Evolutionary conservation across 192 early-diverging fungal species (phyloP).

Genomic region (Backusella tarrabulga): DNA sequence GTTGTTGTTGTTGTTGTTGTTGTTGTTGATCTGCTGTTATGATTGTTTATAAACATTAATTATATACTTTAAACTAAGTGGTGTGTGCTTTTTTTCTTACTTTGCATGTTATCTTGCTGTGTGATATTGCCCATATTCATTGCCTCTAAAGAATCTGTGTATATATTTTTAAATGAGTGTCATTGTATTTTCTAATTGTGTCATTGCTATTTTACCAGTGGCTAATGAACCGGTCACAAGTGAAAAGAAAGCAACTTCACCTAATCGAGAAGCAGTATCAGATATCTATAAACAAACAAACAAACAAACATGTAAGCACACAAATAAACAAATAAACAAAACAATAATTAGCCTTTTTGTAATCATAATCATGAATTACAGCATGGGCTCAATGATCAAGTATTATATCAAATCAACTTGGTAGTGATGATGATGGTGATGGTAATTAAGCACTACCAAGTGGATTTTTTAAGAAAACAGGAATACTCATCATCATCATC

Average conservation of each 20-base stretch:
- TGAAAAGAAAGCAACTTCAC: constrained; percentile 19
- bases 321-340: not conserved
- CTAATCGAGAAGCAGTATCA: constrained; percentile 5
- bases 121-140: not conserved
- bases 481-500: too few species aligned
- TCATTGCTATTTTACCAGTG: not conserved
- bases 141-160: not conserved
- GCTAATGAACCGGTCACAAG: constrained; percentile 13
- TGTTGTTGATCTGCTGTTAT: not conserved
- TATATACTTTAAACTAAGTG: not conserved
- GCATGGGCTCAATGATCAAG: too few species aligned
- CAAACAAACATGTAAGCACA: not conserved
- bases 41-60: not conserved
- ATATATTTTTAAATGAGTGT: not conserved
- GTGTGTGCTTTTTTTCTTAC: not conserved
- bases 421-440: too few species aligned
- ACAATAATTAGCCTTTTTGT: not conserved
- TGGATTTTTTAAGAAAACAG: too few species aligned
- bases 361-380: not conserved
- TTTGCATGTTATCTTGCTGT: not conserved
- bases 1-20: not conserved
- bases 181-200: not conserved
- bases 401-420: not conserved
- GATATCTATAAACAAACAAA: not conserved
- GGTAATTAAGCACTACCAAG: not conserved